Conservation (phyloP, 2,329 filamentous ascomycete genomes). For the Colletotrichum coccodes region DNA sequence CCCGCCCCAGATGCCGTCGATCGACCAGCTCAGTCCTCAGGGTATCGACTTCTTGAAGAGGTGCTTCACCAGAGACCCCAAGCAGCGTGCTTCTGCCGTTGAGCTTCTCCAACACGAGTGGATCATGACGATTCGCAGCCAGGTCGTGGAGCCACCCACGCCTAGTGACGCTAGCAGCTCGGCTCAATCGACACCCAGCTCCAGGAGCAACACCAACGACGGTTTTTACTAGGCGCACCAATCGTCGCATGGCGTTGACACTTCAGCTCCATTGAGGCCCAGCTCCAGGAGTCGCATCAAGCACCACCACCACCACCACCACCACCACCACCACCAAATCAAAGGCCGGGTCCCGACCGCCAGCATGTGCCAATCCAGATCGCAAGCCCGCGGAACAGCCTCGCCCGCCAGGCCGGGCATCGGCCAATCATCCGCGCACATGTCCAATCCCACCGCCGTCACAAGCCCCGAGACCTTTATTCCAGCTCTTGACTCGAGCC, state of each 20-base stretch:
- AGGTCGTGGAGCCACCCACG: conserved; percentile 72
- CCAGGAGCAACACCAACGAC: conserved; percentile 32
- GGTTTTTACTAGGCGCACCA: conserved; percentile 34
- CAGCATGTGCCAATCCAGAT: conserved; percentile 6
- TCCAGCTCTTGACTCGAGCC: conserved; percentile 11
- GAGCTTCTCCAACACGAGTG: conserved; percentile 96
- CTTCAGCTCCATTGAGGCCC: neutral
- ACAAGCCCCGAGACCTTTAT: too few relatives aligned
- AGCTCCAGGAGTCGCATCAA: neutral
- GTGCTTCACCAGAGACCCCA: conserved; percentile 89
- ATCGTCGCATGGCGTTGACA: neutral
- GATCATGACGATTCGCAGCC: conserved; percentile 75
- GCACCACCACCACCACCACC: neutral
- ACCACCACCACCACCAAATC: neutral
- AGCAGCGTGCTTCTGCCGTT: conserved; percentile 80
- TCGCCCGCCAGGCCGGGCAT: conserved; percentile 18
- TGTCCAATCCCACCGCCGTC: conserved; percentile 29
- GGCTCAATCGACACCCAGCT: conserved; percentile 41
- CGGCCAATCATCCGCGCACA: conserved; percentile 33
- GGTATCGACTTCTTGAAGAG: conserved; percentile 89
- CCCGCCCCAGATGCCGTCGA: conserved; percentile 82
- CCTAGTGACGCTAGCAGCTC: conserved; percentile 66
- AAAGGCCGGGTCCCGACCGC: neutral
- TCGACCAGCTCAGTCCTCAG: conserved; percentile 83
- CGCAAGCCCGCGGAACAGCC: neutral